Conservation (phyloP, 1,284 basidiomycete species). For the Leccinum angustisporum region DNA sequence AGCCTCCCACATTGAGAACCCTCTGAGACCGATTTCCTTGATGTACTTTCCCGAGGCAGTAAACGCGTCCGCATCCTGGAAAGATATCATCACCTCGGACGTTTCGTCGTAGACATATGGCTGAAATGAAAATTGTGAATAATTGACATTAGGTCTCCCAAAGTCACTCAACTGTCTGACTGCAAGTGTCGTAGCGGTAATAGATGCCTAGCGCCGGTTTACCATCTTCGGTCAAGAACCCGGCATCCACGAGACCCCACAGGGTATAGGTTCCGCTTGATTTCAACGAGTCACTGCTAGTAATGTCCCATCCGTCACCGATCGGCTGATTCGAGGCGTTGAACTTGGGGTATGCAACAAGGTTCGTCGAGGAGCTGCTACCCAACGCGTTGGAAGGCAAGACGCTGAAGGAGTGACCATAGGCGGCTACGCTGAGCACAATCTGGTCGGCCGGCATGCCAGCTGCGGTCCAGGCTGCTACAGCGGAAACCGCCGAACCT, state of each 20-base stretch:
- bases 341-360: constrained; percentile 42
- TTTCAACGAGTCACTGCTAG: constrained; percentile 27
- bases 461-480: constrained; percentile 60
- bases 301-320: constrained; percentile 45
- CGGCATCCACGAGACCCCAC: constrained; percentile 41
- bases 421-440: constrained; percentile 63
- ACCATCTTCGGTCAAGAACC: constrained; percentile 42
- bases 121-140: constrained; percentile 20
- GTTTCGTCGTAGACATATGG: constrained; percentile 45
- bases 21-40: constrained; percentile 41
- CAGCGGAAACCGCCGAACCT: constrained; percentile 63
- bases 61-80: constrained; percentile 45
- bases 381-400: constrained; percentile 32
- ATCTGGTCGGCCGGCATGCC: constrained; percentile 64
- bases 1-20: constrained; percentile 59
- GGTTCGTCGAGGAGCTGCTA: constrained; percentile 14
- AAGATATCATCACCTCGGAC: constrained; percentile 37
- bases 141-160: background rate
- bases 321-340: constrained; percentile 36
- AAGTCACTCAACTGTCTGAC: constrained; percentile 2
- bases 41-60: constrained; percentile 56
- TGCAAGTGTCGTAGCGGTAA: constrained; percentile 1
- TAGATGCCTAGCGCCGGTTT: constrained; percentile 37
- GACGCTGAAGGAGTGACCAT: constrained; percentile 49
- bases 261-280: constrained; percentile 42